These are phyloP conservation scores for Neoscytalidium dimidiatum DNA, from an alignment of 2,329 filamentous ascomycete species.

Conservation along the genomic window DNA sequence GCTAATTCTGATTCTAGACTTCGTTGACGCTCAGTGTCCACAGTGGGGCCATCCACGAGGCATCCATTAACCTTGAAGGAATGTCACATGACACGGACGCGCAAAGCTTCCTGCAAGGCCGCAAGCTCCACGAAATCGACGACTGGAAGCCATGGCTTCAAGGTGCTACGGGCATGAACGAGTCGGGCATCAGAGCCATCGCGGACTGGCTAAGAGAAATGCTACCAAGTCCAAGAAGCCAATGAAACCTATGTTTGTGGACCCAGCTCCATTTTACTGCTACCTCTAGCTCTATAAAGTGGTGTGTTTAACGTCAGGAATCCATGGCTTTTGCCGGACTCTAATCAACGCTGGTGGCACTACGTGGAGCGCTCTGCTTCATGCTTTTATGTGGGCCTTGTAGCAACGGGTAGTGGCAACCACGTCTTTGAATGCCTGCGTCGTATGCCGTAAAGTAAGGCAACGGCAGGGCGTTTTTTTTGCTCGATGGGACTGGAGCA, in stretches of 20 bases:
- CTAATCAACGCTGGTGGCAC: neutral
- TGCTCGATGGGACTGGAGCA: neutral
- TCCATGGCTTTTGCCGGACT: neutral
- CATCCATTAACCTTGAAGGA: neutral
- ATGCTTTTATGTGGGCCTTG: neutral
- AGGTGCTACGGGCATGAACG: neutral
- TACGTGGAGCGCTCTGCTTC: neutral
- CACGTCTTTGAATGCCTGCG: neutral
- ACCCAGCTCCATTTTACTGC: neutral
- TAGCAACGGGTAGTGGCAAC: neutral
- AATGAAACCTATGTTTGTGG: constrained; percentile 3
- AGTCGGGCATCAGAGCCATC: neutral
- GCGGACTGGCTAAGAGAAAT: constrained; percentile 26
- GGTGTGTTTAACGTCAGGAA: neutral
- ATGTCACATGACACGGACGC: neutral
- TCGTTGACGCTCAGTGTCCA: neutral
- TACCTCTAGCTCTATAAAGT: neutral
- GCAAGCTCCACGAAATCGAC: constrained; percentile 53
- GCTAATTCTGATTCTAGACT: neutral
- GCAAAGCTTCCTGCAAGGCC: constrained; percentile 29
- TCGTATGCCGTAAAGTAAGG: neutral
- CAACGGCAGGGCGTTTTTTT: neutral
- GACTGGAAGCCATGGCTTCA: constrained; percentile 35
- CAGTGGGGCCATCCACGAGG: constrained; percentile 4
- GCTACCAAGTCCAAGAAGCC: constrained; percentile 21